These are phyloP conservation scores for Colletotrichum sp. DNA, from an alignment of 2,329 filamentous ascomycete genomes.

Conservation along the genomic window DNA sequence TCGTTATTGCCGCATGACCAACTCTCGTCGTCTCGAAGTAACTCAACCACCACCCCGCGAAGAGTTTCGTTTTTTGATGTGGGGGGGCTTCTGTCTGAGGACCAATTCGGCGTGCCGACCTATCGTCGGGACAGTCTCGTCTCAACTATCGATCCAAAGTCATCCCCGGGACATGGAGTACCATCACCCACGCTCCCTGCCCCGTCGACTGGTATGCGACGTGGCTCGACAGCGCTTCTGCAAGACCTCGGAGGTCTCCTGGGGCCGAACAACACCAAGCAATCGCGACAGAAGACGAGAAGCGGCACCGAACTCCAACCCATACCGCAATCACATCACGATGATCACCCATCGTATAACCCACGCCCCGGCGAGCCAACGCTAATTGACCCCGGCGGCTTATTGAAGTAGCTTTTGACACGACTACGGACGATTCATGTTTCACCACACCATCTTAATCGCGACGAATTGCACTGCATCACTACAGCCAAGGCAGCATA, in stretches of 20 bases:
- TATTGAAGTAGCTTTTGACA: constrained; percentile 34
- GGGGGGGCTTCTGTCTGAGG: constrained; percentile 73
- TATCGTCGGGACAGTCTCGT: constrained; percentile 45
- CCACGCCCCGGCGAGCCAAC: constrained; percentile 34
- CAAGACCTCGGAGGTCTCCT: constrained; percentile 64
- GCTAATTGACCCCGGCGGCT: constrained; percentile 44
- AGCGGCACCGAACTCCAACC: constrained; percentile 50
- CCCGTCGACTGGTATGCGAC: constrained; percentile 47
- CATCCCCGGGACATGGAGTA: constrained; percentile 32
- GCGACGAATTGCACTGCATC: background rate
- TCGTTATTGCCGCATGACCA: constrained; percentile 43
- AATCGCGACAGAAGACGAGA: constrained; percentile 34
- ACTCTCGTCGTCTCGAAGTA: constrained; percentile 40
- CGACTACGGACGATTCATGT: background rate
- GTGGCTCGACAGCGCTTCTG: constrained; percentile 63
- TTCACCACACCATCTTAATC: background rate
- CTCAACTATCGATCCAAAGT: constrained; percentile 44
- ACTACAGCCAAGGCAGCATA: background rate
- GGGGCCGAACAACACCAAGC: constrained; percentile 41
- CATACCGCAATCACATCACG: constrained; percentile 46
- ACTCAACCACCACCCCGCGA: constrained; percentile 51
- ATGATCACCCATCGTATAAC: constrained; percentile 32
- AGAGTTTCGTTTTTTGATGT: constrained; percentile 85
- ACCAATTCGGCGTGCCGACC: constrained; percentile 35
- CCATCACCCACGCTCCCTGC: constrained; percentile 52